Conservation (phyloP, 2,329 filamentous ascomycete genomes). For the Aspergillus felis region DNA sequence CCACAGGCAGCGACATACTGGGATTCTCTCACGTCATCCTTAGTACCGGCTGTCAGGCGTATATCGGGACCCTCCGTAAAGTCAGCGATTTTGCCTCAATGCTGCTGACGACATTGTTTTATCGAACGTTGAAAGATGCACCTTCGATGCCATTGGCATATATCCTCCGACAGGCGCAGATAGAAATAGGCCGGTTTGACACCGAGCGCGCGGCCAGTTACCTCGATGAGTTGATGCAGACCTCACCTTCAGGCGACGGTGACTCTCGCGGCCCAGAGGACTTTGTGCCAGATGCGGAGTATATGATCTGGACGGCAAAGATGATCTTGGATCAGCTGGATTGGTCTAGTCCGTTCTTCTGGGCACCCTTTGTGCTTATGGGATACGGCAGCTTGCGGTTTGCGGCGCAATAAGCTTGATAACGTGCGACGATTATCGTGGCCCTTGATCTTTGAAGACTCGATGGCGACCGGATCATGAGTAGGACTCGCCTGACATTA, state of each 20-base stretch:
- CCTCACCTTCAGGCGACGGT: slow-evolving; percentile 2
- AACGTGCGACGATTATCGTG: too few relatives aligned
- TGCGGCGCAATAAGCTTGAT: not conserved
- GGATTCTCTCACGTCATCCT: slow-evolving; percentile 25
- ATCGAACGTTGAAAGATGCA: slow-evolving; percentile 15
- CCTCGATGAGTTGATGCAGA: slow-evolving; percentile 17
- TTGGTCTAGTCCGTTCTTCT: slow-evolving; percentile 22
- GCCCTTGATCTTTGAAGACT: too few relatives aligned
- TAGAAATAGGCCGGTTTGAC: slow-evolving; percentile 18
- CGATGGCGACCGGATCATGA: too few relatives aligned
- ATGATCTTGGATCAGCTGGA: slow-evolving; percentile 21
- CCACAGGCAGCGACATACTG: slow-evolving; percentile 20
- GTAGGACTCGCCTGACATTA: too few relatives aligned
- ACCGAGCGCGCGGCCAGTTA: slow-evolving; percentile 11
- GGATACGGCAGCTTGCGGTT: slow-evolving; percentile 22
- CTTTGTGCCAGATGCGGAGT: slow-evolving; percentile 19
- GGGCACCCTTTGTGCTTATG: slow-evolving; percentile 21
- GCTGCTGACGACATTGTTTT: slow-evolving; percentile 23
- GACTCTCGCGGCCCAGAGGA: slow-evolving; percentile 9
- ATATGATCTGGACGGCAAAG: slow-evolving; percentile 14
- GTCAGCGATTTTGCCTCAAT: slow-evolving; percentile 24
- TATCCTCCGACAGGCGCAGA: slow-evolving; percentile 14
- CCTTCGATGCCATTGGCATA: slow-evolving; percentile 11
- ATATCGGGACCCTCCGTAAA: slow-evolving; percentile 23
- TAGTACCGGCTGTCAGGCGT: slow-evolving; percentile 23